A percentile compares a stretch with the other conserved stretches of the same genome.
Evolutionary conservation across 139 green algal species (phyloP).

Genomic region (Spirogloea muscicola): DNA sequence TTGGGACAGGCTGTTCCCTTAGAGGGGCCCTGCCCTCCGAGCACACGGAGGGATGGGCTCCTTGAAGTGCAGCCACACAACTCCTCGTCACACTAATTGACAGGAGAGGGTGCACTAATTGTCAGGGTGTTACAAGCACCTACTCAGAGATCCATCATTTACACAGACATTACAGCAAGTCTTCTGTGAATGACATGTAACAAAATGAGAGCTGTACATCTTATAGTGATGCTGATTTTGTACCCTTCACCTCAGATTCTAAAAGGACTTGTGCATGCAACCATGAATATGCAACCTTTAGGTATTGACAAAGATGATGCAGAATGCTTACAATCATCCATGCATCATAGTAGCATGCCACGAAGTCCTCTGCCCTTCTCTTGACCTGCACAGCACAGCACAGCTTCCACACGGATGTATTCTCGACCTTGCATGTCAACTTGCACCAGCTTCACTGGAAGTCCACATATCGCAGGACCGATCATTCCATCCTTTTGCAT

Average conservation of each 20-base stretch:
- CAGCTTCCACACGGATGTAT: too few species aligned
- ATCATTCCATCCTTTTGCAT: too few species aligned
- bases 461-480: too few species aligned
- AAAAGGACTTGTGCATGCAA: too few species aligned
- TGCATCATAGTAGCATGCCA: slow-evolving; percentile 42
- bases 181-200: background rate
- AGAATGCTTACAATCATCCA: slow-evolving; percentile 27
- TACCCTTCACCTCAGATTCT: too few species aligned
- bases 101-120: background rate
- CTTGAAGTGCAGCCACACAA: slow-evolving; percentile 25
- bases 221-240: too few species aligned
- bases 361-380: slow-evolving; percentile 28
- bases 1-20: slow-evolving; percentile 26
- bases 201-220: too few species aligned
- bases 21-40: slow-evolving; percentile 1
- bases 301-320: too few species aligned
- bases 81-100: slow-evolving; percentile 46
- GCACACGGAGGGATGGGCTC: slow-evolving; percentile 24
- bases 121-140: too few species aligned
- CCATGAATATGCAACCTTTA: too few species aligned
- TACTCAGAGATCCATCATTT: background rate
- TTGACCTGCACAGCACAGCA: slow-evolving; percentile 40
- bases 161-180: background rate
- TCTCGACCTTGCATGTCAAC: too few species aligned
- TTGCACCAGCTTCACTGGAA: too few species aligned